Percentiles rank a stretch among this genome's conserved stretches.
Conservation (phyloP, 2,329 filamentous ascomycete genomes). For the Colletotrichum siamense region DNA sequence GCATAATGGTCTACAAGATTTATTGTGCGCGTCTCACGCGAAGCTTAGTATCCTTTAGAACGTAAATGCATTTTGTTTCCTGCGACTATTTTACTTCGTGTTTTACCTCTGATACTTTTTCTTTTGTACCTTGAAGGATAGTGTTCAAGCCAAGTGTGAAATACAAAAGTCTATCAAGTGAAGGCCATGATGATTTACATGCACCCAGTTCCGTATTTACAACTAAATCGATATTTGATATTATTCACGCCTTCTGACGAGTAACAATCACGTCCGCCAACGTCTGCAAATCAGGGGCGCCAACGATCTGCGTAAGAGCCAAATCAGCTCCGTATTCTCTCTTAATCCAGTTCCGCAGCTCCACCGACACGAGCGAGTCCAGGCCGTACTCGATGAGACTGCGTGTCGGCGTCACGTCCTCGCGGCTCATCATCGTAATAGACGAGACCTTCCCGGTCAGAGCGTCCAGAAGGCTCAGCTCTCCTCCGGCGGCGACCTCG, state of each 20-base stretch:
- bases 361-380: not conserved
- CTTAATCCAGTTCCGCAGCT: not conserved
- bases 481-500: not conserved
- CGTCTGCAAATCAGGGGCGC: not conserved
- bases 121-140: not conserved
- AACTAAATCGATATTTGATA: not conserved
- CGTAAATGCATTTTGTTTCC: not conserved
- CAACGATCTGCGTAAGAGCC: not conserved
- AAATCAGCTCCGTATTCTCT: not conserved
- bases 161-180: too few species aligned
- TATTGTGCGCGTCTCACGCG: too few species aligned
- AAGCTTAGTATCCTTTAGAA: not conserved
- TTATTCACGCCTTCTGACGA: not conserved
- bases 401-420: not conserved
- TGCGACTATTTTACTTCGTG: not conserved
- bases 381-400: not conserved
- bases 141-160: not conserved
- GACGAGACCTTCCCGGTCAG: not conserved
- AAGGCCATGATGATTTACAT: too few species aligned
- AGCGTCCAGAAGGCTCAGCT: not conserved
- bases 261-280: not conserved
- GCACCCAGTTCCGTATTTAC: not conserved
- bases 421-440: not conserved
- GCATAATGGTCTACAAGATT: not conserved
- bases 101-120: rapidly evolving